A percentile compares a stretch with the other conserved stretches of the same genome.
Evolutionary conservation across 345 rosid species (phyloP).

Genomic region (Balakata baccata): DNA sequence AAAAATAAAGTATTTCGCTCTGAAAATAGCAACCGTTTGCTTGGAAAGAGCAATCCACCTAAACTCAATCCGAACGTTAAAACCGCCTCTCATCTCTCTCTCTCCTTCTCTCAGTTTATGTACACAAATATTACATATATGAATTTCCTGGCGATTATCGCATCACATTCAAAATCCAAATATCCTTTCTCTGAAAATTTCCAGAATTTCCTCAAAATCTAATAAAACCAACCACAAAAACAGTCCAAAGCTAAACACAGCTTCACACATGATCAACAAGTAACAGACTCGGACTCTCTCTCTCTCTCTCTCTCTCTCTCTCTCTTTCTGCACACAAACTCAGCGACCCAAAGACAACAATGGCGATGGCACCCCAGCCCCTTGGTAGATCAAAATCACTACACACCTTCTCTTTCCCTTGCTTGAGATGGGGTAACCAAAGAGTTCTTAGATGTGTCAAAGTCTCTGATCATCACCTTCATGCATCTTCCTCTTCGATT

Average conservation of each 20-base stretch:
- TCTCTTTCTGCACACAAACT: neutral
- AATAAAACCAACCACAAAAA: neutral
- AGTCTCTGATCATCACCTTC: conserved; percentile 20
- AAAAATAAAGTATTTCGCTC: neutral
- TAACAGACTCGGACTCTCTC: neutral
- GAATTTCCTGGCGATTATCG: conserved; percentile 18
- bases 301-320: too few species aligned
- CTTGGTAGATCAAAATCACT: conserved; percentile 50
- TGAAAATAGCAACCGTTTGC: conserved; percentile 8
- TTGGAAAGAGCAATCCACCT: conserved; percentile 14
- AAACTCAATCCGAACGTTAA: conserved; percentile 25
- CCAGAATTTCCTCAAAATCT: conserved; percentile 3
- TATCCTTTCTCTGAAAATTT: neutral
- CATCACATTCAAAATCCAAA: neutral
- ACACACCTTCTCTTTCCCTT: conserved; percentile 58
- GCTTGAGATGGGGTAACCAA: conserved; percentile 53
- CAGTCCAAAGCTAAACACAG: neutral
- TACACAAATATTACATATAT: conserved; percentile 1
- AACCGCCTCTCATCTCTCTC: conserved; percentile 17
- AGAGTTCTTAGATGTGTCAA: conserved; percentile 49
- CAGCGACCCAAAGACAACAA: neutral
- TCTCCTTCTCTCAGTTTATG: too few species aligned
- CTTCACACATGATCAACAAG: neutral
- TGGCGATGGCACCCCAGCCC: conserved; percentile 20
- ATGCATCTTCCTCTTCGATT: neutral